Evolutionary conservation across 2,329 filamentous ascomycete genomes (phyloP).

Genomic region (Rhinocladiella similis): DNA sequence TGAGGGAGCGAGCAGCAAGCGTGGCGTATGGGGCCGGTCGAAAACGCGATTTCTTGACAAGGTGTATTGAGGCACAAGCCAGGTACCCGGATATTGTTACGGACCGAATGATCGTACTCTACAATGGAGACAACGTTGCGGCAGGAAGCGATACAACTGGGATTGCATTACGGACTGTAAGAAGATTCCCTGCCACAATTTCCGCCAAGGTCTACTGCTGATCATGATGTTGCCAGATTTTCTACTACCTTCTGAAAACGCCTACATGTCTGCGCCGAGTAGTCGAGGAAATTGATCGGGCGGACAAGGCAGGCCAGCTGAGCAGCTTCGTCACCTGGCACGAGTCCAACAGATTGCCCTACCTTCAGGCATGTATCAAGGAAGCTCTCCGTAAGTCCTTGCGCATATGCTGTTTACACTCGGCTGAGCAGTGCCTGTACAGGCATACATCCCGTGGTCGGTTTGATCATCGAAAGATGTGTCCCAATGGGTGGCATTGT

Average conservation of each 20-base stretch:
- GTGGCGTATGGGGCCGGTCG: not conserved
- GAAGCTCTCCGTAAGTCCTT: constrained; percentile 22
- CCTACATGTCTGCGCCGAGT: constrained; percentile 14
- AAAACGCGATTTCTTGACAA: constrained; percentile 17
- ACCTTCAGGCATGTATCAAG: constrained; percentile 24
- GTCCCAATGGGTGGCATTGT: constrained; percentile 26
- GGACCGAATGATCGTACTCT: constrained; percentile 15
- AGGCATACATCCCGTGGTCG: constrained; percentile 30
- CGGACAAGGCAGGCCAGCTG: constrained; percentile 13
- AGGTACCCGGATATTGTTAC: constrained; percentile 19
- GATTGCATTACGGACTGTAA: constrained; percentile 18
- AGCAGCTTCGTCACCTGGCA: constrained; percentile 18
- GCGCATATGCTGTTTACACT: not conserved
- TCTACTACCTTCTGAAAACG: constrained; percentile 51
- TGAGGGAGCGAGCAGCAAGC: constrained; percentile 60
- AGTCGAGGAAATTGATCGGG: constrained; percentile 18
- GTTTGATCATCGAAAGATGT: constrained; percentile 30
- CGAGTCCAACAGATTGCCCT: constrained; percentile 18
- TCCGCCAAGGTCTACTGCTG: not conserved
- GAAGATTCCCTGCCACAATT: not conserved
- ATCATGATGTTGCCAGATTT: constrained; percentile 4
- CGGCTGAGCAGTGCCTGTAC: not conserved
- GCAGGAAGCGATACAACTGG: constrained; percentile 26
- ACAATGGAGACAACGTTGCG: constrained; percentile 19
- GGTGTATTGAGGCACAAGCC: constrained; percentile 18